Evolutionary conservation across 495 filamentous ascomycete species (phyloP), one percentile per base, ranked within the genome.

Genomic region (Xylaria grammica): DNA sequence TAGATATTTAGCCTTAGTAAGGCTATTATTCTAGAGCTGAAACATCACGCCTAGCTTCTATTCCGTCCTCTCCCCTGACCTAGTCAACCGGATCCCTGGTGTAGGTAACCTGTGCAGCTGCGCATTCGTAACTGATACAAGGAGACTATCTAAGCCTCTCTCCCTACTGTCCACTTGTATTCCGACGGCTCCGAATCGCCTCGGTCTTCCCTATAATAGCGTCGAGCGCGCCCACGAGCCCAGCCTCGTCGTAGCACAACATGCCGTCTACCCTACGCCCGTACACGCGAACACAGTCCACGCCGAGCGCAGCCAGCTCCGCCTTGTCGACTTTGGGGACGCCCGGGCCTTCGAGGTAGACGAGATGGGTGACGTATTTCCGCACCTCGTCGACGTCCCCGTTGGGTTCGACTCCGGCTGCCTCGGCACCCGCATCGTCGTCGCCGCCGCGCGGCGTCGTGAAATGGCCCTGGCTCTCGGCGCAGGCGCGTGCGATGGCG

Each of bases 351-450:
- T 93, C 90, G 8, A 97, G 75, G 67, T 97, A 89, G 10, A 98
- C 78, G 10, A 98, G 74, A 75, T 97, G 93, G 17, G 89, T 96
- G 3, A 98, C 87, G 71, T 95, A 96, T 26, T 66, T 68, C 26
- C 72, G 74, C 60, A 76, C 84, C 13, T 19, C 10, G 15, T n/a
- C 48, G 5, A 4, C 4, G 4, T 51, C 48, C 17, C 9, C 34
- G 26, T 8, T 19, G 7, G 2, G 20, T 6, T 59, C 55, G 1
- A 38, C 6, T 20, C 20, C 38, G 20, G 69, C 56, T 3, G 65
- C 65, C 19, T 70, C 60, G 15, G 32, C 42, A 19, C 53, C 27
- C 19, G 56, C 44, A 20, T 63, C 83, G 75, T 53, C 78, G 32
- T 36, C 81, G 67, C 83, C 34, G 34, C 34, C 34, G 34, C 34